Evolutionary conservation across 1,139 yeast species (phyloP).

Genomic region (Meyerozyma smithsonii): DNA sequence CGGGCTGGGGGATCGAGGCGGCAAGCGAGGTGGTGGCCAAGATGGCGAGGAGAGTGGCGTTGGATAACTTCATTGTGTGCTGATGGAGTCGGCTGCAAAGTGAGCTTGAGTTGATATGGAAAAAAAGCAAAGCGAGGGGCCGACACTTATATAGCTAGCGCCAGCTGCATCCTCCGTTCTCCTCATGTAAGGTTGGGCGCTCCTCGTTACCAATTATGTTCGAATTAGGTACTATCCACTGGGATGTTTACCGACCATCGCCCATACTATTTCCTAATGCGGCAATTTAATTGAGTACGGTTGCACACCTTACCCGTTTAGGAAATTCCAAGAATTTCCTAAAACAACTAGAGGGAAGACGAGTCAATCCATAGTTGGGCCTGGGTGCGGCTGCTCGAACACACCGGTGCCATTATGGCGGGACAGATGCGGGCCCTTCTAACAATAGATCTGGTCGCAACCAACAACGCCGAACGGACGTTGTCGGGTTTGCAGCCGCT

Average conservation of each 20-base stretch:
- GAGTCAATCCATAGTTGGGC: neutral
- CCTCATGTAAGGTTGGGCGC: slow-evolving; percentile 3
- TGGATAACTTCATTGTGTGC: slow-evolving; percentile 38
- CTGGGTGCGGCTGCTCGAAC: neutral
- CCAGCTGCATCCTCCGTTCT: slow-evolving; percentile 1
- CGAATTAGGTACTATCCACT: slow-evolving; percentile 1
- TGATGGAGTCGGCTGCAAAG: slow-evolving; percentile 2
- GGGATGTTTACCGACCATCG: slow-evolving; percentile 6
- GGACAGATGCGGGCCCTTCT: neutral
- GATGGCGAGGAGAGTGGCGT: slow-evolving; percentile 39
- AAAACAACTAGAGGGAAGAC: neutral
- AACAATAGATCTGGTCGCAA: too few relatives aligned
- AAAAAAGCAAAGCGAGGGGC: neutral
- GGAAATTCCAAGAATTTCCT: slow-evolving; percentile 1
- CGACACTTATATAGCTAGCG: slow-evolving; percentile 6
- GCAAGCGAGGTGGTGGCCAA: slow-evolving; percentile 38
- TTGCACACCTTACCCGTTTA: slow-evolving; percentile 1
- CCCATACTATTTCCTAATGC: slow-evolving; percentile 9
- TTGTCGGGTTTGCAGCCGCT: too few relatives aligned
- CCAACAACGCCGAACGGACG: too few relatives aligned
- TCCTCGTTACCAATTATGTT: neutral
- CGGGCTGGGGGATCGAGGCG: slow-evolving; percentile 33
- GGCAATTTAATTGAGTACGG: slow-evolving; percentile 9
- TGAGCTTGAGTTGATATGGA: neutral
- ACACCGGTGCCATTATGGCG: neutral